Evolutionary conservation across 257 asterid genomes (phyloP).

Genomic region (Solanum bulbocastanum): DNA sequence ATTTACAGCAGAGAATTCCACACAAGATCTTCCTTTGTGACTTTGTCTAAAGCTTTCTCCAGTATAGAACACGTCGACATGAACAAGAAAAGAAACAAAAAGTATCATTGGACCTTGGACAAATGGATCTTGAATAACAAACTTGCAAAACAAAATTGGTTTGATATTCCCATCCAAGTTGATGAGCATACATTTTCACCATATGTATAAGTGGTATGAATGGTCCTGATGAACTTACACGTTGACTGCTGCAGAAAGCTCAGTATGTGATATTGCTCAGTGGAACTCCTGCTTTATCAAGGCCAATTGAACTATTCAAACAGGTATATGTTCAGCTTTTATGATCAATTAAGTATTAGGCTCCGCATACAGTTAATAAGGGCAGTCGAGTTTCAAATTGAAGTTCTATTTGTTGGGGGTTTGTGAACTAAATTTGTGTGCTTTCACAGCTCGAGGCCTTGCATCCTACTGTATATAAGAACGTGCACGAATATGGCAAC

Average conservation of each 20-base stretch:
- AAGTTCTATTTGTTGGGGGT: not conserved
- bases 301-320: slow-evolving; percentile 86
- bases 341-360: slow-evolving; percentile 6
- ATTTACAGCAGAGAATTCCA: not conserved
- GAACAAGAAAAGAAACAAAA: not conserved
- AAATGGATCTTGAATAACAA: not conserved
- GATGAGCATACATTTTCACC: not conserved
- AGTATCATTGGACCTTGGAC: not conserved
- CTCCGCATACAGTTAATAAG: not conserved
- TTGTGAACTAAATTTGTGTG: slow-evolving; percentile 1
- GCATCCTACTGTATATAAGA: slow-evolving; percentile 76
- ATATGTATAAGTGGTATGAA: not conserved
- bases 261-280: slow-evolving; percentile 71
- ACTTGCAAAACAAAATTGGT: not conserved
- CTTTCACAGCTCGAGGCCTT: slow-evolving; percentile 75
- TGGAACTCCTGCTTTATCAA: slow-evolving; percentile 96
- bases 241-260: slow-evolving; percentile 56
- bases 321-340: slow-evolving; percentile 39
- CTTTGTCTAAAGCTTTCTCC: not conserved
- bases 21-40: not conserved
- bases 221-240: not conserved
- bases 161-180: not conserved
- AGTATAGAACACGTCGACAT: not conserved
- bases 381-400: not conserved
- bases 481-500: slow-evolving; percentile 76